Percentiles rank a stretch among this genome's conserved stretches.
These are phyloP conservation scores for Peniophora sp. DNA, from an alignment of 1,284 basidiomycete species.

Conservation along the genomic window DNA sequence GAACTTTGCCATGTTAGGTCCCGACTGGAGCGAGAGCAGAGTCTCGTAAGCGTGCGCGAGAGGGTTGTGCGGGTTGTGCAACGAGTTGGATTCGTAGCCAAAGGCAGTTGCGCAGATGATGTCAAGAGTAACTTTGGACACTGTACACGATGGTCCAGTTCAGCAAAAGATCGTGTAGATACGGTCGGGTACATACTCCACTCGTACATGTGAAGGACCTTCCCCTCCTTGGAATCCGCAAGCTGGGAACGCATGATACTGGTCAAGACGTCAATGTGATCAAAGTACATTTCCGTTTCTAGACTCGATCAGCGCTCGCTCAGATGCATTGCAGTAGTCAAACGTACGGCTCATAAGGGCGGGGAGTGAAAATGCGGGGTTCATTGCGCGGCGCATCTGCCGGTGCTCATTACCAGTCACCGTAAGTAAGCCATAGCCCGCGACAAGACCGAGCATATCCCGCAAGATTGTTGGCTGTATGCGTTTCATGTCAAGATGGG, in stretches of 20 bases:
- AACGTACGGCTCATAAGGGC: slow-evolving; percentile 38
- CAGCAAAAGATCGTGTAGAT: not conserved
- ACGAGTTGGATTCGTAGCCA: slow-evolving; percentile 36
- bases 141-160: slow-evolving; percentile 16
- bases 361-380: slow-evolving; percentile 39
- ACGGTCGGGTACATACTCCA: slow-evolving; percentile 30
- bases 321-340: not conserved
- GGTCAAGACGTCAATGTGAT: slow-evolving; percentile 35
- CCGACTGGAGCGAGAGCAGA: slow-evolving; percentile 33
- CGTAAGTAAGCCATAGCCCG: slow-evolving; percentile 39
- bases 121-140: slow-evolving; percentile 44
- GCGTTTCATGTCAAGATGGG: not conserved
- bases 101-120: slow-evolving; percentile 44
- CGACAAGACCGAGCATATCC: slow-evolving; percentile 30
- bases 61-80: slow-evolving; percentile 39
- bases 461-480: slow-evolving; percentile 34
- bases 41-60: slow-evolving; percentile 38
- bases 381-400: slow-evolving; percentile 41
- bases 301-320: not conserved
- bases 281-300: slow-evolving; percentile 45
- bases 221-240: slow-evolving; percentile 19
- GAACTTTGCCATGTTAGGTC: slow-evolving; percentile 31
- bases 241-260: slow-evolving; percentile 30
- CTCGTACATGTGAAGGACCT: slow-evolving; percentile 32
- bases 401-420: slow-evolving; percentile 39